Evolutionary conservation across 2,329 filamentous ascomycete genomes (phyloP).

Genomic region (Setomelanomma holmii): DNA sequence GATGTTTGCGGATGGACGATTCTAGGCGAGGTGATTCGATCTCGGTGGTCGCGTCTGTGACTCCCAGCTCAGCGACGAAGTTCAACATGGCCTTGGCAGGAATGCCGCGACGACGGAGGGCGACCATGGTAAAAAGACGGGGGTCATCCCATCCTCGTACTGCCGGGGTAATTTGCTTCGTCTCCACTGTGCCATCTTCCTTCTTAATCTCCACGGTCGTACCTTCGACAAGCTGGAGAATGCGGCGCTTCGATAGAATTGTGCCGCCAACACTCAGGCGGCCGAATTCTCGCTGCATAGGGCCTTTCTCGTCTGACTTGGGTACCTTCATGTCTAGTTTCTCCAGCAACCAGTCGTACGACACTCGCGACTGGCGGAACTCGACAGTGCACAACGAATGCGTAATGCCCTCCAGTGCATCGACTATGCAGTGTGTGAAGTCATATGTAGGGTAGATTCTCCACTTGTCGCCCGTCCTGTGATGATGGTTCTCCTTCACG

Average conservation of each 20-base stretch:
- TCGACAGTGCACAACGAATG: slow-evolving; percentile 94
- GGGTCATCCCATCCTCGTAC: slow-evolving; percentile 93
- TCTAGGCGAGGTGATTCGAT: slow-evolving; percentile 87
- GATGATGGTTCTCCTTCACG: slow-evolving; percentile 73
- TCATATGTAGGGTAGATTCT: slow-evolving; percentile 96
- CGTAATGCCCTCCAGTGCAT: slow-evolving; percentile 90
- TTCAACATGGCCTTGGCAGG: slow-evolving; percentile 87
- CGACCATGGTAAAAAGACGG: slow-evolving; percentile 85
- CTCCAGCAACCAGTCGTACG: slow-evolving; percentile 91
- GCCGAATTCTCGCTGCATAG: slow-evolving; percentile 89
- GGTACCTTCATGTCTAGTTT: slow-evolving; percentile 80
- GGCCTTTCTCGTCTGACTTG: slow-evolving; percentile 57
- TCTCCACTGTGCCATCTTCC: slow-evolving; percentile 51
- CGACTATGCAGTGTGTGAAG: slow-evolving; percentile 88
- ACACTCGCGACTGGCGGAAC: slow-evolving; percentile 82
- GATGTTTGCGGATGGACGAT: slow-evolving; percentile 81
- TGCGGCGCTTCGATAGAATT: slow-evolving; percentile 84
- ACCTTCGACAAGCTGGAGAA: slow-evolving; percentile 80
- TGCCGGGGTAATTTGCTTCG: slow-evolving; percentile 54
- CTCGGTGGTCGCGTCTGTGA: slow-evolving; percentile 80
- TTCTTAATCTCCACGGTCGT: slow-evolving; percentile 54
- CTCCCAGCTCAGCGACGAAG: slow-evolving; percentile 90
- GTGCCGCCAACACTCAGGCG: slow-evolving; percentile 83
- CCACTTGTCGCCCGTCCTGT: slow-evolving; percentile 83
- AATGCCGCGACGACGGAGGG: slow-evolving; percentile 81